Conservation (phyloP, 1,139 yeast genomes). For the Scheffersomyces illinoinensis region DNA sequence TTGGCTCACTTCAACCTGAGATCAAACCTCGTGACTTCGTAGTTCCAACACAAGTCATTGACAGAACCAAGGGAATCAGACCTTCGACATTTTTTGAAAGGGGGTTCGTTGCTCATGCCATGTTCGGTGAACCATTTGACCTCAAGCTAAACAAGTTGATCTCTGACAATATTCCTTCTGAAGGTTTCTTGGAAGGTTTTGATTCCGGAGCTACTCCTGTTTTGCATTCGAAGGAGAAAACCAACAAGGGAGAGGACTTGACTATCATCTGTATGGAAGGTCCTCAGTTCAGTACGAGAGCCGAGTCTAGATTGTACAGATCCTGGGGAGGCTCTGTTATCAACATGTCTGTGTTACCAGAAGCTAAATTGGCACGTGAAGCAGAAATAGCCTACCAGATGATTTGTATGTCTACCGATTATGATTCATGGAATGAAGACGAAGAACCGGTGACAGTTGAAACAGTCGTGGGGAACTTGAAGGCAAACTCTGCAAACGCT, state of each 20-base stretch:
- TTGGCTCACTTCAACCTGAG: constrained; percentile 88
- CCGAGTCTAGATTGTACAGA: constrained; percentile 89
- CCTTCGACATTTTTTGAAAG: constrained; percentile 86
- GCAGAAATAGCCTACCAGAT: constrained; percentile 96
- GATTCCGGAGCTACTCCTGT: constrained; percentile 35
- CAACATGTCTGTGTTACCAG: constrained; percentile 96
- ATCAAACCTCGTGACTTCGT: constrained; percentile 95
- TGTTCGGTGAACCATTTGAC: constrained; percentile 97
- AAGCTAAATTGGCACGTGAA: constrained; percentile 93
- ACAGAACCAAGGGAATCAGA: constrained; percentile 93
- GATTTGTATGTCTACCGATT: constrained; percentile 98
- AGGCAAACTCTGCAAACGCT: constrained; percentile 87
- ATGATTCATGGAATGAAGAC: constrained; percentile 95
- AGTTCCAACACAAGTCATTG: constrained; percentile 91
- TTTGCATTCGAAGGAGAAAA: constrained; percentile 56
- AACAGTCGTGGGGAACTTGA: constrained; percentile 87
- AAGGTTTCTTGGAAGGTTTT: constrained; percentile 55
- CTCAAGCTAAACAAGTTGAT: constrained; percentile 66
- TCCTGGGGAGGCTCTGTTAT: constrained; percentile 93
- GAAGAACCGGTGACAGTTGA: constrained; percentile 98
- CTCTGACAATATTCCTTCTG: constrained; percentile 51
- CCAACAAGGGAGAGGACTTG: constrained; percentile 62
- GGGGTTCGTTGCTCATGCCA: constrained; percentile 96
- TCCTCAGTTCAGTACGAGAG: constrained; percentile 95
- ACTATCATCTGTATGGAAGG: constrained; percentile 98